Evolutionary conservation across 1,139 yeast genomes (phyloP), one percentile per base, ranked within the genome.

Genomic region (Zygosaccharomyces pseudobailii): DNA sequence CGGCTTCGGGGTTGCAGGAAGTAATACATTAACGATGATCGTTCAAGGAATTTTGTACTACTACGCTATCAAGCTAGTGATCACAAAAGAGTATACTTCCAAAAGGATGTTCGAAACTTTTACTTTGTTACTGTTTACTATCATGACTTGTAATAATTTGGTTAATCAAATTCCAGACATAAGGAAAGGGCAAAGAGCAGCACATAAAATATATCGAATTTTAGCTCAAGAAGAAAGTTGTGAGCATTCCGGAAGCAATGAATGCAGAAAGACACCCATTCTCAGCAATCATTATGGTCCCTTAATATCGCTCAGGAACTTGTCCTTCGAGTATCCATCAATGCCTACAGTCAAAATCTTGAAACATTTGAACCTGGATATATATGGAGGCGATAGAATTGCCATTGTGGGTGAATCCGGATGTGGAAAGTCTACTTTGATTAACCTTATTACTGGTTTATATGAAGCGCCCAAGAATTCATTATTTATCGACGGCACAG

Each of bases 371-470:
- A 62, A 64, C 9, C 70, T 86, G 40, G 46, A 51, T 0, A 61
- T 87, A 1, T 47, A 58, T 1, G 63, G 68, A 13, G 76, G 78
- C 28, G 76, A 79, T 51, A 72, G 77, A 0, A 71, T 84, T 34
- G 90, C 85, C 1, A 65, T 87, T 4, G 77, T 82, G 9, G 96
- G 95, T 1, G 79, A 75, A 47, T 84, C 94, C 6, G 96, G 96
- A 0, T 76, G 83, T 21, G 96, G 96, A 0, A 87, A 87, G 65
- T 82, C 92, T 0, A 86, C 95, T 0, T 58, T 87, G 3, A 62
- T 78, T 0, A 71, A 75, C 2, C 58, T 87, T 6, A 54, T 86
- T 0, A 67, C 80, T 3, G 71, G 85, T 40, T 66, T 87, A 6
- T 80, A 78, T 55, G 66, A 63, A 4, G 67, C 71, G 6, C 59